Evolutionary conservation across 2,329 filamentous ascomycete species (phyloP).

Genomic region (Calonectria multiphialidica): DNA sequence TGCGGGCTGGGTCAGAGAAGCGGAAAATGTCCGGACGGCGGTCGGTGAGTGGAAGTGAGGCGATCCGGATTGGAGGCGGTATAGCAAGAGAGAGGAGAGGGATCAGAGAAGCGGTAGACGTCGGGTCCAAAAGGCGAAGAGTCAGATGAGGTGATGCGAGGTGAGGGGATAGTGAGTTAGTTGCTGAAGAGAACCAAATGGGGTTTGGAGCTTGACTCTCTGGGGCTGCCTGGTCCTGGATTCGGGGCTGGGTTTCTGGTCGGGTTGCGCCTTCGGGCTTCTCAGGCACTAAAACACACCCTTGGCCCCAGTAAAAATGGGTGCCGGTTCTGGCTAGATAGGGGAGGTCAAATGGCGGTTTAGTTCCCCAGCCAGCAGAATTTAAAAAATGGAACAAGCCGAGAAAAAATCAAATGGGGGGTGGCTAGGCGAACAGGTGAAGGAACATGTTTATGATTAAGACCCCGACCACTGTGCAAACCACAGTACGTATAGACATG

Average conservation of each 20-base stretch:
- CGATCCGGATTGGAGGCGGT: conserved; percentile 5
- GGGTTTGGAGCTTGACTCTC: conserved; percentile 28
- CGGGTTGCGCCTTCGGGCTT: conserved; percentile 15
- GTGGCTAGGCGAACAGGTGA: background rate
- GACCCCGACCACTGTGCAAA: background rate
- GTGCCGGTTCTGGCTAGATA: conserved; percentile 8
- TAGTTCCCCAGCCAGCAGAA: conserved; percentile 34
- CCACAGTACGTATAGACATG: no score
- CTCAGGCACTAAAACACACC: conserved; percentile 19
- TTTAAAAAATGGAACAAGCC: conserved; percentile 30
- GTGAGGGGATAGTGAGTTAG: conserved; percentile 37
- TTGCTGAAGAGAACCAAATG: conserved; percentile 33
- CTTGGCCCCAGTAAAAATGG: conserved; percentile 14
- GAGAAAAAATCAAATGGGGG: conserved; percentile 29
- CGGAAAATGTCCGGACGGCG: conserved; percentile 11
- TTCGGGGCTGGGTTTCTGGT: conserved; percentile 21
- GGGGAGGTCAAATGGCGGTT: conserved; percentile 8
- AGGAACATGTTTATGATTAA: background rate
- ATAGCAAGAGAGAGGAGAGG: conserved; percentile 16
- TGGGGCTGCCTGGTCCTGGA: conserved; percentile 15
- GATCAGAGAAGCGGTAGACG: background rate
- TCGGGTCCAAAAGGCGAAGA: conserved; percentile 25
- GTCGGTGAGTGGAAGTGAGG: conserved; percentile 10
- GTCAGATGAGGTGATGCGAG: conserved; percentile 36
- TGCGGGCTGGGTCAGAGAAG: background rate